phyloP scores from a whole-genome alignment of 2,329 filamentous ascomycete genomes.

The Blastomyces parvus region DNA sequence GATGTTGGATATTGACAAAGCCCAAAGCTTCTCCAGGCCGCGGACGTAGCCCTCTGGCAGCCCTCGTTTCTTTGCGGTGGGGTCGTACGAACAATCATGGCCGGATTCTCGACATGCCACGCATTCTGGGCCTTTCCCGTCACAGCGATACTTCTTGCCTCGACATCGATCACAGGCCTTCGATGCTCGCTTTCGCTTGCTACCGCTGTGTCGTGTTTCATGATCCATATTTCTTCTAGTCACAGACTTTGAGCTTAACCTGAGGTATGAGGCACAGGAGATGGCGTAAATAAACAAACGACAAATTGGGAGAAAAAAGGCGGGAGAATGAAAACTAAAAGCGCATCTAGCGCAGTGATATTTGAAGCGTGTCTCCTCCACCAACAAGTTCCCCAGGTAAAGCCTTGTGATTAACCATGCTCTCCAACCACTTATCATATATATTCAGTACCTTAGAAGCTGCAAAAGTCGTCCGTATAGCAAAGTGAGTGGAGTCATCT shows the following conservation, averaged over 20 bases:
- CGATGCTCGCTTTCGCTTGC: slow-evolving; percentile 36
- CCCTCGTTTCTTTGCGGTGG: slow-evolving; percentile 37
- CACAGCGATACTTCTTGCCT: slow-evolving; percentile 39
- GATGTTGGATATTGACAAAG: slow-evolving; percentile 36
- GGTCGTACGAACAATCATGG: slow-evolving; percentile 36
- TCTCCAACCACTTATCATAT: not conserved
- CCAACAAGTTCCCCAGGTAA: not conserved
- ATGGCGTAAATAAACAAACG: not conserved
- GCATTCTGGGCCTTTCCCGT: slow-evolving; percentile 36
- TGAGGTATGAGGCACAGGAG: not conserved
- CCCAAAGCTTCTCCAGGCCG: slow-evolving; percentile 39
- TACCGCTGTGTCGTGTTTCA: not conserved
- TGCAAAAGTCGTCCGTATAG: not conserved
- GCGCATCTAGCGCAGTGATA: not conserved
- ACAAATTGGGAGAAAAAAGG: not conserved
- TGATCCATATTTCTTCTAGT: not conserved
- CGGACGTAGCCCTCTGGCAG: slow-evolving; percentile 40
- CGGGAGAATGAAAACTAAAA: not conserved
- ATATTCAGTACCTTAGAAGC: not conserved
- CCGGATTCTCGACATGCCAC: slow-evolving; percentile 34
- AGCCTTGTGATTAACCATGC: not conserved
- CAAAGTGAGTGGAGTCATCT: not conserved
- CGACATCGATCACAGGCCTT: slow-evolving; percentile 39
- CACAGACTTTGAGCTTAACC: not conserved
- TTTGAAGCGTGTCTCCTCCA: not conserved